Conservation (phyloP, 1,284 basidiomycete genomes). For the Malassezia japonica region DNA sequence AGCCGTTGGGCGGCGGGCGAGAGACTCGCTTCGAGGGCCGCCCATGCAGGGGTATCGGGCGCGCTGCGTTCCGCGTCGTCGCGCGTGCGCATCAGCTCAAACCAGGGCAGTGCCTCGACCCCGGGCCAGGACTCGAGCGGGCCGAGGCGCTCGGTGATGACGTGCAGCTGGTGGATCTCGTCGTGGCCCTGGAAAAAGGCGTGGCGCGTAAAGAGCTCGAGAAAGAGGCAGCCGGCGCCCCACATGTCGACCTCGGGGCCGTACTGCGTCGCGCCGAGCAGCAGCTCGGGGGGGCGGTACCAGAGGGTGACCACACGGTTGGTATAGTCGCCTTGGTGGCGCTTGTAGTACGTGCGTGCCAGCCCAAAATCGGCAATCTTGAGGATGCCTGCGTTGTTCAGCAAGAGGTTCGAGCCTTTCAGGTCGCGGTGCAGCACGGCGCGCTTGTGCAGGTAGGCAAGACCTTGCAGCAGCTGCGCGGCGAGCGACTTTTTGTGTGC, state of each 20-base stretch:
- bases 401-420: slow-evolving; percentile 95
- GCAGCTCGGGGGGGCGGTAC: slow-evolving; percentile 92
- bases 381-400: slow-evolving; percentile 81
- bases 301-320: slow-evolving; percentile 98
- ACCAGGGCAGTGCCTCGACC: slow-evolving; percentile 82
- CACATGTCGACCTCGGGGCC: slow-evolving; percentile 99
- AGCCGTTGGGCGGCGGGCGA: slow-evolving; percentile 64
- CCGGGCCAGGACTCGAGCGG: slow-evolving; percentile 81
- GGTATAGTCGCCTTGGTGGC: slow-evolving; percentile 81
- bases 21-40: slow-evolving; percentile 18
- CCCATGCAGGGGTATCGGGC: slow-evolving; percentile 52
- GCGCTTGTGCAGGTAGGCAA: slow-evolving; percentile 87
- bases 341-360: slow-evolving; percentile 90
- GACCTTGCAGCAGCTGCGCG: slow-evolving; percentile 81
- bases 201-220: slow-evolving; percentile 88
- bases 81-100: slow-evolving; percentile 58
- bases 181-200: slow-evolving; percentile 92
- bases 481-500: slow-evolving; percentile 91
- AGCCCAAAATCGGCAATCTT: slow-evolving; percentile 97
- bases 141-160: slow-evolving; percentile 80
- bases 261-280: slow-evolving; percentile 92
- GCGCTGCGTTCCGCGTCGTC: neutral
- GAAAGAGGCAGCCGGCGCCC: slow-evolving; percentile 98
- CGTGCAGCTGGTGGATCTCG: slow-evolving; percentile 91
- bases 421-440: slow-evolving; percentile 95